Base-by-base conservation (phyloP, 202 grass and related monocot genomes). In the Panicum hallii region DNA sequence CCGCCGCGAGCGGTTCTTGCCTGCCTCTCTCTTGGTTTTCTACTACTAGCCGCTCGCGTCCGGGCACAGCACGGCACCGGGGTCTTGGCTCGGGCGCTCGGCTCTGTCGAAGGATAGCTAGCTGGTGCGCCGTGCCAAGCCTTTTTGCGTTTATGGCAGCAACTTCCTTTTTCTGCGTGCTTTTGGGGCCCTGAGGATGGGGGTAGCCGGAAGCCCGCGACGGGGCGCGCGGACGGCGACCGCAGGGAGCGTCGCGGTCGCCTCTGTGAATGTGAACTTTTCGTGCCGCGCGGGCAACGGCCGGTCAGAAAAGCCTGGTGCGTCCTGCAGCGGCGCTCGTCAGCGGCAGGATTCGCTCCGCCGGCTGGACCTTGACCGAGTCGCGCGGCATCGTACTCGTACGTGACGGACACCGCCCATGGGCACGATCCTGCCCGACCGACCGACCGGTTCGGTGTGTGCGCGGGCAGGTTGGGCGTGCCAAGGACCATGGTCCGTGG, bases 301-400 rank as follows among this genome's bases (percentile, higher is more conserved):
- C 69, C 6, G 23, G 69, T 72, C 69, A 72, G 69, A 72, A 50
- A 72, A 72, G 69, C 45, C 69, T 72, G 45, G 30, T 44, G 45
- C 22, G 23, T 30, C 45, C 23, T 30, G 67, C 45, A n/a, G 15
- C 69, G 17, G 69, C 44, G 14, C 69, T 6, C 36, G 36, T 41
- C 36, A 40, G 63, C 16, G 40, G 1, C 22, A 49, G 69, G 69
- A 72, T 72, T 72, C 69, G 44, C n/a, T 66, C 10, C 44, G 68
- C 12, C 69, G 23, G 5, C 44, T 46, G 43, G 68, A 2, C 44
- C 12, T 48, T 30, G 22, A 47, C 23, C n/a, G 5, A 71, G 6
- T 47, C 68, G 2, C n/a, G 5, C 5, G 3, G 17, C 5, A 26
- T 10, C 54, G 20, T 70, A 14, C 41, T 4, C 32, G 43, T 2